Evolutionary conservation across 2,329 filamentous ascomycete species (phyloP).

Genomic region (Alternaria triticimaculans): DNA sequence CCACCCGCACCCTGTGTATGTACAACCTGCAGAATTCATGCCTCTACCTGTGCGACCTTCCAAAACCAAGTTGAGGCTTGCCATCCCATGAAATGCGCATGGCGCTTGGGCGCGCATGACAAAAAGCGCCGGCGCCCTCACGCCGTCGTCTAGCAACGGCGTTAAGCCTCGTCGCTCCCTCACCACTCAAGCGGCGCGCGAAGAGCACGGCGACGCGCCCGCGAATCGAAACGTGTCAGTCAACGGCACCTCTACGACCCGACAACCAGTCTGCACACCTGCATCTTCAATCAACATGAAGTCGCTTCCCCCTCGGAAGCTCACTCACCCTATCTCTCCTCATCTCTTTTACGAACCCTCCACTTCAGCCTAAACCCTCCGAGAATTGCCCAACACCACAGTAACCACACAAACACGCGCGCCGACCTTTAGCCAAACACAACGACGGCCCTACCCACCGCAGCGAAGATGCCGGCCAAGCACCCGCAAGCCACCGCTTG

Average conservation of each 20-base stretch:
- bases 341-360: not conserved
- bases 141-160: slow-evolving; percentile 6
- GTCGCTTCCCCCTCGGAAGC: not conserved
- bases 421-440: not conserved
- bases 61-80: not conserved
- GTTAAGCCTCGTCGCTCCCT: slow-evolving; percentile 11
- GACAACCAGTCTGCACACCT: not conserved
- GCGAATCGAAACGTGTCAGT: slow-evolving; percentile 6
- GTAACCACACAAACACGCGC: not conserved
- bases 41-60: not conserved
- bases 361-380: slow-evolving; percentile 1
- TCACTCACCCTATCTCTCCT: not conserved
- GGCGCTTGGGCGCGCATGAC: not conserved
- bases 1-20: slow-evolving; percentile 23
- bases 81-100: not conserved
- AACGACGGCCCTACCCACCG: not conserved
- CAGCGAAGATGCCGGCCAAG: slow-evolving; percentile 7
- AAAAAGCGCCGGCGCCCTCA: slow-evolving; percentile 17
- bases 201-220: slow-evolving; percentile 25
- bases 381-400: not conserved
- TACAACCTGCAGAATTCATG: slow-evolving; percentile 10
- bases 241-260: not conserved
- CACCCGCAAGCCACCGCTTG: slow-evolving; percentile 8
- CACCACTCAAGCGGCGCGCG: slow-evolving; percentile 12
- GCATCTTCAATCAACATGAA: slow-evolving; percentile 3